A percentile compares a stretch with the other conserved stretches of the same genome.
phyloP scores from a whole-genome alignment of 768 basidiomycete species.

The Lactarius evosmus region DNA sequence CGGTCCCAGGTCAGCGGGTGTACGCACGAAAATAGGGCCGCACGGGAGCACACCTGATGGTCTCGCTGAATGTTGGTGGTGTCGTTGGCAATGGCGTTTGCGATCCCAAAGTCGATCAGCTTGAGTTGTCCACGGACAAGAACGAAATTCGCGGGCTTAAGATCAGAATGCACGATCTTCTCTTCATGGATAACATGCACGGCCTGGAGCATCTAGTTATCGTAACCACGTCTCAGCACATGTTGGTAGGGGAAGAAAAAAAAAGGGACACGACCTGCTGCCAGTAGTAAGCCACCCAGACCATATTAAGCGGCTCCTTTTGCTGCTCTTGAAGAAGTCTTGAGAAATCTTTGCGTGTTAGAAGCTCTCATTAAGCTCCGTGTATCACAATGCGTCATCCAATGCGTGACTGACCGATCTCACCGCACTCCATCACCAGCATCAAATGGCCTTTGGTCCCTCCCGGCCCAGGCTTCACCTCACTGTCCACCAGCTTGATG shows the following conservation, averaged over 20 bases:
- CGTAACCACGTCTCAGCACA: conserved; percentile 1
- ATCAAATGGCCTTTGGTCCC: conserved; percentile 72
- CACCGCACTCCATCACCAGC: conserved; percentile 96
- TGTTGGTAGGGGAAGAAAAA: not conserved
- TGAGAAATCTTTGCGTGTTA: conserved; percentile 57
- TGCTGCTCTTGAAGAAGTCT: conserved; percentile 79
- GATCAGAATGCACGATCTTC: conserved; percentile 97
- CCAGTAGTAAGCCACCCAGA: conserved; percentile 95
- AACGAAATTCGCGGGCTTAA: conserved; percentile 98
- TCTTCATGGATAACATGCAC: conserved; percentile 98
- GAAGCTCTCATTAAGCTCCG: conserved; percentile 4
- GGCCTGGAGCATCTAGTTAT: conserved; percentile 89
- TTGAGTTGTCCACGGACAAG: conserved; percentile 93
- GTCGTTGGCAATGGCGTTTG: conserved; percentile 97
- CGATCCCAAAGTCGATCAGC: conserved; percentile 99
- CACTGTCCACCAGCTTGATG: conserved; percentile 87
- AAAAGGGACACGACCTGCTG: conserved; percentile 77
- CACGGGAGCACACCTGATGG: conserved; percentile 63
- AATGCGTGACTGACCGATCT: conserved; percentile 48
- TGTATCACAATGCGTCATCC: not conserved
- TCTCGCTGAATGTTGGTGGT: conserved; percentile 98
- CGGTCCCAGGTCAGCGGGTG: not conserved
- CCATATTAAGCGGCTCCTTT: conserved; percentile 83
- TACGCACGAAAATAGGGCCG: not conserved
- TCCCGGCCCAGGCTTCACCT: conserved; percentile 69